Conservation (phyloP, 164 flowering plant species). For the Chimonanthus praecox region DNA sequence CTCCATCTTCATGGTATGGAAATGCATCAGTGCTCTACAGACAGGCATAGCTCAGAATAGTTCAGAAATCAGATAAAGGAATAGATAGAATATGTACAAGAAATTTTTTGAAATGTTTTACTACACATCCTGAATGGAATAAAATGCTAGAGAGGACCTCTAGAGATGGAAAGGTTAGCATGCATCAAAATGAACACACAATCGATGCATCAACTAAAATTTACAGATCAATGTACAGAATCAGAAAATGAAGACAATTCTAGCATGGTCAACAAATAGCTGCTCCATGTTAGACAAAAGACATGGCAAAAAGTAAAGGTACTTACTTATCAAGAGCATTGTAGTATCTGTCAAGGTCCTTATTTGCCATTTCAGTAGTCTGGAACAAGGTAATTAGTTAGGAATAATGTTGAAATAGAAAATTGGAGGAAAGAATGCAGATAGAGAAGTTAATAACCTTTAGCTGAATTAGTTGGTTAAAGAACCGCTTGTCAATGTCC, state of each 20-base stretch:
- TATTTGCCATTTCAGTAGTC: slow-evolving; percentile 99
- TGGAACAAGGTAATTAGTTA: slow-evolving; percentile 24
- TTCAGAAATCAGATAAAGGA: neutral
- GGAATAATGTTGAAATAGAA: neutral
- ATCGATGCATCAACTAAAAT: neutral
- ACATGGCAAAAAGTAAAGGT: neutral
- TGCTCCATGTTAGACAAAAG: too few species aligned
- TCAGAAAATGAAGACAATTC: neutral
- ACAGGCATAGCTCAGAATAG: slow-evolving; percentile 1
- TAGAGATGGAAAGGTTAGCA: neutral
- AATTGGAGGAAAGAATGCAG: neutral
- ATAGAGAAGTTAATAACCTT: slow-evolving; percentile 44
- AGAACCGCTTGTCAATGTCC: slow-evolving; percentile 90
- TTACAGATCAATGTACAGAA: too few species aligned
- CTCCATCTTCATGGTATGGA: slow-evolving; percentile 99
- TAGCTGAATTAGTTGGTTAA: slow-evolving; percentile 87
- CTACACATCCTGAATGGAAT: neutral
- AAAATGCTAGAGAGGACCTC: neutral
- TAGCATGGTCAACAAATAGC: too few species aligned
- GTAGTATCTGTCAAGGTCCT: slow-evolving; percentile 94
- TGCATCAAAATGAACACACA: neutral
- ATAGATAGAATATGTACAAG: neutral
- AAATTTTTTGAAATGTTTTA: too few species aligned
- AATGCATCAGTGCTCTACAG: slow-evolving; percentile 92
- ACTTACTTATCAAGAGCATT: slow-evolving; percentile 97